Conservation (phyloP, 805 yeast genomes). For the Metschnikowia chrysomelidarum region DNA sequence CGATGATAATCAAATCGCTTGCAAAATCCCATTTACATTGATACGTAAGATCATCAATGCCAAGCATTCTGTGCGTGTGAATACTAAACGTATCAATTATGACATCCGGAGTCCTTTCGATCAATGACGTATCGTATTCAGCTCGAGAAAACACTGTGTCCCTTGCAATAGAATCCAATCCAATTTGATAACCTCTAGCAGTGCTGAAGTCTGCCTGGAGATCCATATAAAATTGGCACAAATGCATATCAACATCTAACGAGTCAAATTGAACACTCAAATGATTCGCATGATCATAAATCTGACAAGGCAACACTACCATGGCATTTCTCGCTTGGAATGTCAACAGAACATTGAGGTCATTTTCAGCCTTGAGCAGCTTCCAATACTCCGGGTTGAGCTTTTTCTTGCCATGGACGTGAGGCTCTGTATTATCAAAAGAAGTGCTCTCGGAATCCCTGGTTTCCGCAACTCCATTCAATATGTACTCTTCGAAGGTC, state of each 20-base stretch:
- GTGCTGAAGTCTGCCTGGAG: slow-evolving; percentile 73
- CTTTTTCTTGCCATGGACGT: too few species aligned
- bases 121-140: slow-evolving; percentile 18
- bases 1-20: slow-evolving; percentile 55
- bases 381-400: slow-evolving; percentile 33
- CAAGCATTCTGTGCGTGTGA: slow-evolving; percentile 92
- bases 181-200: slow-evolving; percentile 27
- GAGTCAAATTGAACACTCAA: slow-evolving; percentile 60
- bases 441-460: slow-evolving; percentile 4
- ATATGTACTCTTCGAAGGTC: slow-evolving; percentile 79
- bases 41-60: slow-evolving; percentile 80
- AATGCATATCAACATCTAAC: slow-evolving; percentile 76
- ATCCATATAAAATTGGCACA: slow-evolving; percentile 92
- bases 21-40: slow-evolving; percentile 88
- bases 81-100: slow-evolving; percentile 57
- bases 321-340: slow-evolving; percentile 71
- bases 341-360: slow-evolving; percentile 71
- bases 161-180: slow-evolving; percentile 19
- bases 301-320: slow-evolving; percentile 65
- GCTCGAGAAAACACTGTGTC: slow-evolving; percentile 26
- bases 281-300: slow-evolving; percentile 64
- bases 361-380: slow-evolving; percentile 57
- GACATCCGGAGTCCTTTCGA: slow-evolving; percentile 40
- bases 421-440: background rate
- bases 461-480: slow-evolving; percentile 5